Conservation (phyloP, 192 early-diverging fungal species). For the Thamnidium elegans region DNA sequence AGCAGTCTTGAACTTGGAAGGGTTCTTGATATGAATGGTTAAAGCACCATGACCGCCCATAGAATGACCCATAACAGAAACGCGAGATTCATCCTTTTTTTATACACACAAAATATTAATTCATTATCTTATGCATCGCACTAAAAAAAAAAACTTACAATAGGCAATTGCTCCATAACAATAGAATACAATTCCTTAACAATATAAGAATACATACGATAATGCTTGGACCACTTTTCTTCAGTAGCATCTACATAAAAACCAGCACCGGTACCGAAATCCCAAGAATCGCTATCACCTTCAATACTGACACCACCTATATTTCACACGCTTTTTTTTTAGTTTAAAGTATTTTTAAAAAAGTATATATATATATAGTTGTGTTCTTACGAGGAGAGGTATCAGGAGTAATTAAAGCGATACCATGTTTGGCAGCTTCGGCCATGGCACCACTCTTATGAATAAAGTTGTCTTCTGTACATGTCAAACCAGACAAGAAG, state of each 20-base stretch:
- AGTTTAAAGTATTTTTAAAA: background rate
- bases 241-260: conserved; percentile 78
- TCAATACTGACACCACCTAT: conserved; percentile 57
- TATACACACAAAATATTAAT: too few relatives aligned
- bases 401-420: conserved; percentile 82
- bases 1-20: conserved; percentile 62
- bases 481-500: conserved; percentile 81
- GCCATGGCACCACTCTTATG: conserved; percentile 76
- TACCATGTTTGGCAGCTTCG: conserved; percentile 60
- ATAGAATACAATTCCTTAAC: conserved; percentile 68
- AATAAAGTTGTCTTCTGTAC: conserved; percentile 87
- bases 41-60: conserved; percentile 94
- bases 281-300: conserved; percentile 69
- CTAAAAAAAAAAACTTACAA: conserved; percentile 43
- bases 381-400: conserved; percentile 70
- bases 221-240: conserved; percentile 69
- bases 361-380: background rate
- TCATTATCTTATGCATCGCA: too few relatives aligned
- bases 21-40: conserved; percentile 69
- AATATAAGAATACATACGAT: conserved; percentile 84
- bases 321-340: background rate
- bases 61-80: conserved; percentile 69
- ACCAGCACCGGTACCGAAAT: conserved; percentile 67
- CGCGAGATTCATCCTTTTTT: conserved; percentile 47
- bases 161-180: conserved; percentile 51